Evolutionary conservation across 768 basidiomycete genomes (phyloP).

Genomic region (Flagelloscypha sp.): DNA sequence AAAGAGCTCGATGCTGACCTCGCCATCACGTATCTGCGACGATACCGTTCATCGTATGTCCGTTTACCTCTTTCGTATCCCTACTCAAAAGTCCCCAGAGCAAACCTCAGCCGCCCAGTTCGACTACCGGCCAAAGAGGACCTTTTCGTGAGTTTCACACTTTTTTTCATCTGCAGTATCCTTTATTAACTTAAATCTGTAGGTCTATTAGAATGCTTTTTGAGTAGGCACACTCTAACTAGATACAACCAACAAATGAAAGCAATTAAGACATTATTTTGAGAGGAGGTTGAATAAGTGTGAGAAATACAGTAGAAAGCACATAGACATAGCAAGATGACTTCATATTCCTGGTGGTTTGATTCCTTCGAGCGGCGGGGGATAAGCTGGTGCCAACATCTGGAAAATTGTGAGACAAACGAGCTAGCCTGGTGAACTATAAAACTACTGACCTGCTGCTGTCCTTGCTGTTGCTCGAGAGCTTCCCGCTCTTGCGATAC

Average conservation of each 20-base stretch:
- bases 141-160: too few relatives aligned
- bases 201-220: too few relatives aligned
- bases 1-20: constrained; percentile 74
- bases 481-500: constrained; percentile 92
- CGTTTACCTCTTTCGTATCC: constrained; percentile 6
- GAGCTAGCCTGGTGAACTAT: constrained; percentile 8
- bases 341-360: constrained; percentile 80
- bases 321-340: background rate
- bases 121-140: too few relatives aligned
- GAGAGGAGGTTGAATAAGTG: too few relatives aligned
- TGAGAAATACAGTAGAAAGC: too few relatives aligned
- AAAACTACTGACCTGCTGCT: constrained; percentile 62
- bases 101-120: too few relatives aligned
- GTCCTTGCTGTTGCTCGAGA: constrained; percentile 87
- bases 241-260: too few relatives aligned
- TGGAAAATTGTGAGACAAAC: constrained; percentile 21
- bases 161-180: too few relatives aligned
- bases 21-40: constrained; percentile 83
- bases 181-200: too few relatives aligned
- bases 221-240: too few relatives aligned
- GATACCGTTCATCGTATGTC: constrained; percentile 83
- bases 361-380: constrained; percentile 48
- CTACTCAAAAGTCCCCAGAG: too few relatives aligned
- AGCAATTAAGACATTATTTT: too few relatives aligned
- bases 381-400: constrained; percentile 70